Evolutionary conservation across 306 rosid genomes (phyloP).

Genomic region (Glycine tomentella): DNA sequence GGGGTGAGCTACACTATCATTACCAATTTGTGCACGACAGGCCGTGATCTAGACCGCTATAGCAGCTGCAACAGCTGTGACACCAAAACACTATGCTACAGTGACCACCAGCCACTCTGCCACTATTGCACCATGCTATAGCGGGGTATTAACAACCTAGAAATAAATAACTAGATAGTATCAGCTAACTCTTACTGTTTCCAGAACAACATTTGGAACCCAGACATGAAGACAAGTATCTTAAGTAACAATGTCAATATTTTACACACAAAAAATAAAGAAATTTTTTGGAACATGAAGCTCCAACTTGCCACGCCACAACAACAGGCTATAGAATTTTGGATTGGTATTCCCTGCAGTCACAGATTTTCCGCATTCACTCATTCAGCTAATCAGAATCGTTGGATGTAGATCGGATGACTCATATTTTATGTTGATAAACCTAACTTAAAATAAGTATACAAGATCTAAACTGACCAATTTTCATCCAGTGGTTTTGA

Average conservation of each 20-base stretch:
- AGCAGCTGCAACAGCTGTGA: too few relatives aligned
- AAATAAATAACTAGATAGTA: conserved; percentile 2
- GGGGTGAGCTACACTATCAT: too few relatives aligned
- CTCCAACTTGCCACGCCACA: not conserved
- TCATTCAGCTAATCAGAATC: not conserved
- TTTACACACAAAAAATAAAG: not conserved
- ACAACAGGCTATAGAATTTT: not conserved
- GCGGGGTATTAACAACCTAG: not conserved
- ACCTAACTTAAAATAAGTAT: not conserved
- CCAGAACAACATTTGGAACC: conserved; percentile 11
- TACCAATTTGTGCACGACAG: too few relatives aligned
- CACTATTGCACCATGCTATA: not conserved
- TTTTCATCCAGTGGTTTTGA: not conserved
- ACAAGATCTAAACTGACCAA: not conserved
- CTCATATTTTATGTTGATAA: too few relatives aligned
- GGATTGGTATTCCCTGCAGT: not conserved
- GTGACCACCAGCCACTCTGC: not conserved
- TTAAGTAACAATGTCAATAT: not conserved
- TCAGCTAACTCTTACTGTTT: not conserved
- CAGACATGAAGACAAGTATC: conserved; percentile 14
- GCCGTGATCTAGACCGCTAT: too few relatives aligned
- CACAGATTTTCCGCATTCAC: not conserved
- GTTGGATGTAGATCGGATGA: not conserved
- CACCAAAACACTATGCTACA: not conserved
- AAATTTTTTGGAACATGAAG: not conserved